These are phyloP conservation scores for Phytopythium delawarense DNA, from an alignment of 352 stramenopile genomes.

Conservation along the genomic window DNA sequence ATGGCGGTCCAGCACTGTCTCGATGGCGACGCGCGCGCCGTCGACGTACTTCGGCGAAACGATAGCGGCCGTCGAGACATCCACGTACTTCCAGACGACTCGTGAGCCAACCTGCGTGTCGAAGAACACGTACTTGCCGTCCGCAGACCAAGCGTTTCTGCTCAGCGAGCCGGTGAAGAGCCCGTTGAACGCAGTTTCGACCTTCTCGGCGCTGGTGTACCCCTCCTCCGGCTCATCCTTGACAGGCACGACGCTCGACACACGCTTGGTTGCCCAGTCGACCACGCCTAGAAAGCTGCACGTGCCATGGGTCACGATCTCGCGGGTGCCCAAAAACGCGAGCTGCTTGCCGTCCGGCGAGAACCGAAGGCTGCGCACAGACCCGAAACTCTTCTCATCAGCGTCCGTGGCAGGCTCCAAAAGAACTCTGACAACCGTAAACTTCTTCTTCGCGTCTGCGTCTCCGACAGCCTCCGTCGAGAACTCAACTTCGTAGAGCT, in stretches of 20 bases:
- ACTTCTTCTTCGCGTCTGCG: conserved; percentile 10
- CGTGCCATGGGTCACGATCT: conserved; percentile 73
- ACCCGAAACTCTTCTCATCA: conserved; percentile 42
- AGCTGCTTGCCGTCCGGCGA: conserved; percentile 61
- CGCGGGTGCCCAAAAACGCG: conserved; percentile 62
- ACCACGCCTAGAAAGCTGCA: conserved; percentile 61
- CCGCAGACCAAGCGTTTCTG: conserved; percentile 49
- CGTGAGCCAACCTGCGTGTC: conserved; percentile 66
- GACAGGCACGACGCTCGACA: conserved; percentile 58
- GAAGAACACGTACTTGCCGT: conserved; percentile 59
- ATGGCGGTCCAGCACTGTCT: conserved; percentile 47
- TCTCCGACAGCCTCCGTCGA: conserved; percentile 13
- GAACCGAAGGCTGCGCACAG: conserved; percentile 57
- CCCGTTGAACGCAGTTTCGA: conserved; percentile 61
- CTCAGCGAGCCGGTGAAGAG: conserved; percentile 55
- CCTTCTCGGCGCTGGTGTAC: conserved; percentile 17
- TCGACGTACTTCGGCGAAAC: conserved; percentile 53
- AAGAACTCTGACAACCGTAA: conserved; percentile 36
- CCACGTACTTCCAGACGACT: conserved; percentile 64
- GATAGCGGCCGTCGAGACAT: conserved; percentile 44
- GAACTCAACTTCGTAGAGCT: conserved; percentile 51
- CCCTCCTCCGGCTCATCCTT: conserved; percentile 41
- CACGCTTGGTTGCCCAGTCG: conserved; percentile 58
- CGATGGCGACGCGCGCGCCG: conserved; percentile 31
- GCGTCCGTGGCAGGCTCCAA: conserved; percentile 14